Base-by-base conservation (phyloP, 129 eudicot genomes). In the Pseudognaphalium luteoalbum region DNA sequence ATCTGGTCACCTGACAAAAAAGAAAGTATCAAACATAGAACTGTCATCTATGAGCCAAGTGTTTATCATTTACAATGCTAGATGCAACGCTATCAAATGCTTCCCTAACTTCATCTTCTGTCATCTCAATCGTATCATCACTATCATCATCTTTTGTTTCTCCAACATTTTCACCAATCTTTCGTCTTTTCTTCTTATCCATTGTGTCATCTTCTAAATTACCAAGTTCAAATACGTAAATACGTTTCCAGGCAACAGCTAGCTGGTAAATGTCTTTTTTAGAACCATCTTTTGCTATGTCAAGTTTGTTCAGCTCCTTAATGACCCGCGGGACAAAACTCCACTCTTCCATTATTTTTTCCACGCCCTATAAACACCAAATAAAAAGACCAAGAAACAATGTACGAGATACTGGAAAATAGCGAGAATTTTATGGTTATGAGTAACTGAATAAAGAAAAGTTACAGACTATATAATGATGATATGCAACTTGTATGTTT, bases 71-170 rank as follows among this genome's bases (percentile, higher is more conserved):
- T 70, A 76, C 83, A 79, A 73, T 41, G 82, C 70, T 78, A 52
- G 83, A 87, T 56, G 83, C 85, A 69, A 93, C 69, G 19, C 66
- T 73, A 73, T 89, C 75, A 76, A 82, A 91, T 79, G 99, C 99
- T 57, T 82, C 88, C 21, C 78, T 82, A 15, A 95, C 84, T 72
- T 95, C 99, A 19, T 89, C 97, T 81, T 95, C 96, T 10, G 97
- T 91, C 99, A 91, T 95, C 90, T 87, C 97, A 35, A 95, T 78
- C 3, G 97, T 91, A 80, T 88, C 96, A 74, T 91, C 99, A 25
- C 94, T 91, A 66, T 88, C 97, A 69, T 86, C 87, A 54, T 54
- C 79, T 54, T 69, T 66, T 28, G 76, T 74, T 70, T 50, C 70
- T 65, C 25, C 73, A 20, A 39, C 77, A 52, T 66, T 78, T 39